Conservation (phyloP, 495 filamentous ascomycete genomes). For the Viridothelium virens region DNA sequence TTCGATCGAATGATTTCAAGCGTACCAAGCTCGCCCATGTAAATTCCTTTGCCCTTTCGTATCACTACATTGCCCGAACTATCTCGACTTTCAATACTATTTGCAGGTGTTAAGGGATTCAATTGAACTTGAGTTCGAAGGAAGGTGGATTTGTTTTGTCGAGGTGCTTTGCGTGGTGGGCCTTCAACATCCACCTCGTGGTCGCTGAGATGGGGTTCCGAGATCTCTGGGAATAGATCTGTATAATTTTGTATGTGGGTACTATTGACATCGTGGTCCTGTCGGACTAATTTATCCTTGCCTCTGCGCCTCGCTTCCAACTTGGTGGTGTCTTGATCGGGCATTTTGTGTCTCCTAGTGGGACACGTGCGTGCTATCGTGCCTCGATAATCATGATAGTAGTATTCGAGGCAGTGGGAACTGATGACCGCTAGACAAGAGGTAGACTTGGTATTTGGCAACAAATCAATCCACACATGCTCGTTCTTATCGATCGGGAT, state of each 20-base stretch:
- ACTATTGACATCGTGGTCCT: too few relatives aligned
- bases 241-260: too few relatives aligned
- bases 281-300: too few relatives aligned
- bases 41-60: not conserved
- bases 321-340: not conserved
- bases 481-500: not conserved
- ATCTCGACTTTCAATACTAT: not conserved
- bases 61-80: not conserved
- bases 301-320: not conserved
- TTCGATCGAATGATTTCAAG: constrained; percentile 9
- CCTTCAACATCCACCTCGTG: too few relatives aligned
- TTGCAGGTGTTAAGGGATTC: not conserved
- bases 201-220: too few relatives aligned
- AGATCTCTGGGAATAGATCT: too few relatives aligned
- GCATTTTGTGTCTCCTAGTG: not conserved
- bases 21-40: not conserved
- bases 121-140: constrained; percentile 1
- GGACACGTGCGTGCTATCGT: not conserved
- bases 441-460: not conserved
- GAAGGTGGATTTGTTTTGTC: constrained; percentile 2
- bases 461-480: not conserved
- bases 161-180: too few relatives aligned
- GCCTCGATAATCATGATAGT: not conserved
- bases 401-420: not conserved
- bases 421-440: constrained; percentile 7